Percentiles rank a stretch among this genome's conserved stretches.
Conservation (phyloP, 257 asterid species). For the Solanum microdontum region DNA sequence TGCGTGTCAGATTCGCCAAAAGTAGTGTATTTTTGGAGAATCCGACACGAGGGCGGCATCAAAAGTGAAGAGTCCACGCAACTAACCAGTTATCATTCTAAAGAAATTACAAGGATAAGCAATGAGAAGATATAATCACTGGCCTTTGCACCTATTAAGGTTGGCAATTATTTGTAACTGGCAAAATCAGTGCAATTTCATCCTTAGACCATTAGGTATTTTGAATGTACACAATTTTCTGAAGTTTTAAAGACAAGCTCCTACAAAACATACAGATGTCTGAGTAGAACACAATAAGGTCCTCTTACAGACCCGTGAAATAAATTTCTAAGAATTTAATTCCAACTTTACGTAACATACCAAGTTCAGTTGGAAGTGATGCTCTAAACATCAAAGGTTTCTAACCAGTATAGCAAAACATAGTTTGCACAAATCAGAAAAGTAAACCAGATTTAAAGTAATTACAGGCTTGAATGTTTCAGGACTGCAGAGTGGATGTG, state of each 20-base stretch:
- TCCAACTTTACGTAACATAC: neutral
- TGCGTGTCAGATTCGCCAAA: neutral
- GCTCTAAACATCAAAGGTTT: neutral
- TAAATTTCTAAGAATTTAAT: neutral
- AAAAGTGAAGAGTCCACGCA: neutral
- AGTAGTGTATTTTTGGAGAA: neutral
- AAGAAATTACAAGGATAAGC: neutral
- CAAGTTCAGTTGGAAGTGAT: neutral
- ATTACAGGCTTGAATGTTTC: constrained; percentile 81
- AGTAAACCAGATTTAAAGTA: neutral
- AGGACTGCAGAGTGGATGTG: constrained; percentile 48
- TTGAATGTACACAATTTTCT: neutral
- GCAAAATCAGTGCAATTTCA: neutral
- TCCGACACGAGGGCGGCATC: neutral
- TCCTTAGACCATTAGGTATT: neutral
- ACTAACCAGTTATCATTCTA: neutral
- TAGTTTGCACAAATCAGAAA: neutral
- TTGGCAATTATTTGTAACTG: neutral
- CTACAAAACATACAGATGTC: neutral
- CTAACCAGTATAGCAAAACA: neutral
- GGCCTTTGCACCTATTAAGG: neutral
- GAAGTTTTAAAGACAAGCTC: neutral
- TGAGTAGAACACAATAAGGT: neutral
- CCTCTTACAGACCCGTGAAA: neutral
- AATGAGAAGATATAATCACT: neutral